Evolutionary conservation across 2,329 filamentous ascomycete species (phyloP), one percentile per base, ranked within the genome.

Genomic region (Fusarium tupiense): DNA sequence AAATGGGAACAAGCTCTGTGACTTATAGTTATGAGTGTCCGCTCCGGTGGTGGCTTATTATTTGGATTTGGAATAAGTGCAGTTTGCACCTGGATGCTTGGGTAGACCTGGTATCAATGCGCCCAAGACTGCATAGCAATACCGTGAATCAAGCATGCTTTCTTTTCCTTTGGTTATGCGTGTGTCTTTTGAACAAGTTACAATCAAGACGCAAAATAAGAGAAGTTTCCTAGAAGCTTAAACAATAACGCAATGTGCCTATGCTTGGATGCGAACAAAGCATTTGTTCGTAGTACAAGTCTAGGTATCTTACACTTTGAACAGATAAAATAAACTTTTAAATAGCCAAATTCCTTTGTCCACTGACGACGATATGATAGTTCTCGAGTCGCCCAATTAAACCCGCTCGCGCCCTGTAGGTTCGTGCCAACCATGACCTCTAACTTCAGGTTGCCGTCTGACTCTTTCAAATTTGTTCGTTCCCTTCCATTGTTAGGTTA

Each of bases 391-490:
- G 49, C 31, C 31, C 24, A 57, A 37, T 22, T 24, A 44, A 40
- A n/a, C 16, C 35, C 20, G 22, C 31, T 9, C 35, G 44, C 14
- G 41, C 26, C 35, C 29, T 20, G 35, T 35, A 52, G 26, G 41
- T 35, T 57, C n/a, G 43, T 47, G 61, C 53, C 43, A 60, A 41
- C 57, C 63, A 54, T 38, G 35, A 29, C 24, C 20, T 56, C 26
- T 63, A 54, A 33, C 29, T 37, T 43, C 46, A 64, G 47, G 43
- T 58, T 43, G 66, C 56, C 50, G 38, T 50, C 54, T 72, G 54
- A 72, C 58, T 71, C 67, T 43, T 71, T 67, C 46, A 35, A 35
- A 35, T 17, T 35, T 35, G 33, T 49, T 49, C 26, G 33, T 49
- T 49, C 26, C 20, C 20, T 49, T 49, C 20, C 20, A 31, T 49